Evolutionary conservation across 345 rosid genomes (phyloP).

Genomic region (Rhizophora mangle): DNA sequence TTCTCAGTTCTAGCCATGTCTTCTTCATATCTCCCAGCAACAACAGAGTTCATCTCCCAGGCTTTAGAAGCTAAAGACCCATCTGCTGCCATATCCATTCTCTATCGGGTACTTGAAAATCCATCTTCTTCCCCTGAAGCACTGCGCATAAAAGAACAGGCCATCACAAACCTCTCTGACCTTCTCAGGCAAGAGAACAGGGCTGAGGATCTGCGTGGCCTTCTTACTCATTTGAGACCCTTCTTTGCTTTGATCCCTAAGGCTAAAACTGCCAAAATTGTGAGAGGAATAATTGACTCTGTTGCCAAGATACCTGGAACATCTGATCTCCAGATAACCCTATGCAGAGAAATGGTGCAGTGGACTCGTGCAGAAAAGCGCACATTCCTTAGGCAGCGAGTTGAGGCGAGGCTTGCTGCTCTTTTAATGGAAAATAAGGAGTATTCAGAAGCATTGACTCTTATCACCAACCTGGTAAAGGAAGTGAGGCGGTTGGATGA

Average conservation of each 20-base stretch:
- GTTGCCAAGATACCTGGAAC: slow-evolving; percentile 95
- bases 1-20: slow-evolving; percentile 16
- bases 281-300: slow-evolving; percentile 74
- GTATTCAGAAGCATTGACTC: slow-evolving; percentile 66
- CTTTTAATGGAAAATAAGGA: slow-evolving; percentile 88
- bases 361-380: slow-evolving; percentile 95
- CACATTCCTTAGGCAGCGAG: slow-evolving; percentile 87
- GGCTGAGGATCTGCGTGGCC: slow-evolving; percentile 75
- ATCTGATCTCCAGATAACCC: slow-evolving; percentile 82
- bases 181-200: slow-evolving; percentile 70
- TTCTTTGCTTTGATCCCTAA: slow-evolving; percentile 85
- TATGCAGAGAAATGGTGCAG: slow-evolving; percentile 85
- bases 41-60: slow-evolving; percentile 55
- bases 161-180: slow-evolving; percentile 72
- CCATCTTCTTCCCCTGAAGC: slow-evolving; percentile 86
- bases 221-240: slow-evolving; percentile 77
- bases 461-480: slow-evolving; percentile 67
- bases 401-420: slow-evolving; percentile 90
- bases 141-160: slow-evolving; percentile 74
- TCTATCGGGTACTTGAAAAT: slow-evolving; percentile 63
- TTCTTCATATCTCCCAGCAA: slow-evolving; percentile 30
- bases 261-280: slow-evolving; percentile 95
- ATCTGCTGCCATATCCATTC: slow-evolving; percentile 63
- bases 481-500: slow-evolving; percentile 98
- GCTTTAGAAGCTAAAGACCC: slow-evolving; percentile 70